These are phyloP conservation scores for Hypoxylon perforatum DNA, from an alignment of 495 filamentous ascomycete species.

Conservation along the genomic window DNA sequence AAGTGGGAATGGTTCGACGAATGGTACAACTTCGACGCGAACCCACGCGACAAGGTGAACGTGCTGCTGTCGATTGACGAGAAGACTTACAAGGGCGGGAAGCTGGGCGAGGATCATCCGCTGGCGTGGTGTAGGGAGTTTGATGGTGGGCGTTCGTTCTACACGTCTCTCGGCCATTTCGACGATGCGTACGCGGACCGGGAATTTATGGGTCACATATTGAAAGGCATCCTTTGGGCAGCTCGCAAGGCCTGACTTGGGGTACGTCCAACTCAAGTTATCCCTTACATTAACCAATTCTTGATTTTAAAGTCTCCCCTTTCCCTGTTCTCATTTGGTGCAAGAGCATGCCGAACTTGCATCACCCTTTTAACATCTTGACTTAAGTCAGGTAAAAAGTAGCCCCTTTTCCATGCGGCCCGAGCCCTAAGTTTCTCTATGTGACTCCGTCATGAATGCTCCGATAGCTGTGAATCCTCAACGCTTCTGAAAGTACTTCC, in stretches of 20 bases:
- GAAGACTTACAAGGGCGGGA: slow-evolving; percentile 45
- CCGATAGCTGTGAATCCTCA: too few species aligned
- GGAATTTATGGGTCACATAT: slow-evolving; percentile 45
- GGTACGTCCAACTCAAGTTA: background rate
- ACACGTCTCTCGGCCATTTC: slow-evolving; percentile 55
- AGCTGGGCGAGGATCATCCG: slow-evolving; percentile 46
- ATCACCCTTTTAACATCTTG: too few species aligned
- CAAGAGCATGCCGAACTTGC: too few species aligned
- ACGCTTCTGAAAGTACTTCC: too few species aligned
- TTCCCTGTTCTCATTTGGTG: too few species aligned
- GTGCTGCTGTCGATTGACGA: slow-evolving; percentile 50
- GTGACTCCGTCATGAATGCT: too few species aligned
- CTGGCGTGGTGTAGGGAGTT: slow-evolving; percentile 53
- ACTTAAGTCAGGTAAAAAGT: too few species aligned
- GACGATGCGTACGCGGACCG: slow-evolving; percentile 50
- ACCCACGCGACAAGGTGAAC: slow-evolving; percentile 39
- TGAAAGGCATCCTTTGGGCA: slow-evolving; percentile 50
- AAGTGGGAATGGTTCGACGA: slow-evolving; percentile 51
- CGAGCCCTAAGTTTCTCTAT: too few species aligned
- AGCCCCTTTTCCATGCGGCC: too few species aligned
- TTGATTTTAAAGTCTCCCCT: too few species aligned
- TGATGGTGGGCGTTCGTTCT: slow-evolving; percentile 50
- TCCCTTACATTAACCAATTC: background rate
- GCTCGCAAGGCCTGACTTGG: slow-evolving; percentile 16
- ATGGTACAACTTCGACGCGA: slow-evolving; percentile 54